phyloP scores from a whole-genome alignment of 2,329 filamentous ascomycete genomes.

The Penicillium psychrosexuale region DNA sequence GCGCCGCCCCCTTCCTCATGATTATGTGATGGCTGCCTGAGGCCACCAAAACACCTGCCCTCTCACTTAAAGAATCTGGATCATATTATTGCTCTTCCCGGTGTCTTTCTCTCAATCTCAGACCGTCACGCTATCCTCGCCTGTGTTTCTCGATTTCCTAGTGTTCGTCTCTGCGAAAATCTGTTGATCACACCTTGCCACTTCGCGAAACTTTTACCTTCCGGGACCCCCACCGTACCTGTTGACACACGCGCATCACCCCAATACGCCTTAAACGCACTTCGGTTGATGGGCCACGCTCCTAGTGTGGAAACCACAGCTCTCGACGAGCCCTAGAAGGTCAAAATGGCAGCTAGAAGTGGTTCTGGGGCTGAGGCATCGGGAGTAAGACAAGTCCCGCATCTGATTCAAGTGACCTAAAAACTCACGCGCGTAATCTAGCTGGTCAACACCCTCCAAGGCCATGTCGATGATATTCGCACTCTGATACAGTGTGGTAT shows the following conservation, averaged over 20 bases:
- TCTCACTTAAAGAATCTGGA: constrained; percentile 1
- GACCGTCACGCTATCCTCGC: neutral
- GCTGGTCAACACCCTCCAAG: constrained; percentile 45
- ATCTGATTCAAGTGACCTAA: neutral
- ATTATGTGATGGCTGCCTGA: constrained; percentile 4
- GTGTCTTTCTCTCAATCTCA: neutral
- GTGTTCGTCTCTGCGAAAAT: neutral
- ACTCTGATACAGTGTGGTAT: constrained; percentile 64
- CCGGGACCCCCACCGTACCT: constrained; percentile 16
- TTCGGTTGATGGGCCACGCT: constrained; percentile 4
- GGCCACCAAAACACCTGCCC: neutral
- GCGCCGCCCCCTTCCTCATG: constrained; percentile 1
- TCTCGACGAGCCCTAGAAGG: neutral
- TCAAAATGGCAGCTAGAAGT: constrained; percentile 14
- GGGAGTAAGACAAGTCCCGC: constrained; percentile 26
- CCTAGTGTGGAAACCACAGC: neutral
- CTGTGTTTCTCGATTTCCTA: neutral
- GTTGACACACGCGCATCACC: constrained; percentile 16
- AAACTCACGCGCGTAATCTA: constrained; percentile 21
- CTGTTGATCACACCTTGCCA: constrained; percentile 1
- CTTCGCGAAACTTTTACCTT: constrained; percentile 15
- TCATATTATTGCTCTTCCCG: neutral
- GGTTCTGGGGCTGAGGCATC: constrained; percentile 24
- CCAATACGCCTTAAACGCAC: constrained; percentile 9
- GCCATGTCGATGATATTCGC: constrained; percentile 61